Evolutionary conservation across 306 rosid genomes (phyloP), one percentile per base, ranked within the genome.

Genomic region (Trifolium dubium): DNA sequence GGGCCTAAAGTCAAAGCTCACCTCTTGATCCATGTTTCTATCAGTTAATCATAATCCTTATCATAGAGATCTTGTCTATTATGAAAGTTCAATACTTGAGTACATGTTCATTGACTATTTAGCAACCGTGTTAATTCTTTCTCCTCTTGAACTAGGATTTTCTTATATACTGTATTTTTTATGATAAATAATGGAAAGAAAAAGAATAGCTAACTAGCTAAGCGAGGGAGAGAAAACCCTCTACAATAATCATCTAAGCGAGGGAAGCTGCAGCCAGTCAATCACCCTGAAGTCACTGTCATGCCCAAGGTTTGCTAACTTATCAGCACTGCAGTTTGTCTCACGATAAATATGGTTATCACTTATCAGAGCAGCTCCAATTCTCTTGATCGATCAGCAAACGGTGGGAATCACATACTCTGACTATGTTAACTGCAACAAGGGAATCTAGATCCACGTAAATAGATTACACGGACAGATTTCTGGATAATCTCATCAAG

Each of bases 71-170:
- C 29, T 55, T 41, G 8, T 17, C 6, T 14, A 64, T 64, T 31
- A 35, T 49, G n/a, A 19, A 49, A 6, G 8, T 34, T 51, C 12
- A 71, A 34, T 41, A 31, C 30, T 15, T 30, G 49, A 35, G 30
- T 41, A 67, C 41, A 67, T 31, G 31, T 32, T 67, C 74, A 47
- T 14, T 14, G 54, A 47, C 50, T 44, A 47, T 1, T 47, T 47
- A 13, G 54, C 9, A 47, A 47, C 14, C 19, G 5, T 47, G 54
- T 5, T 47, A 12, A 3, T 44, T 11, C 4, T 12, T 44, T 44
- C 4, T 44, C 6, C 15, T 44, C 50, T 44, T 44, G 50, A 44
- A 44, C 6, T 44, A 13, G 15, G 13, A 44, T 44, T 44, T 10
- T 44, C 50, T 13, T n/a, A n/a, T n/a, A n/a, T n/a, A 10, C 8